Evolutionary conservation across 208 protist species (phyloP).

Genomic region (Acanthamoeba healyi): DNA sequence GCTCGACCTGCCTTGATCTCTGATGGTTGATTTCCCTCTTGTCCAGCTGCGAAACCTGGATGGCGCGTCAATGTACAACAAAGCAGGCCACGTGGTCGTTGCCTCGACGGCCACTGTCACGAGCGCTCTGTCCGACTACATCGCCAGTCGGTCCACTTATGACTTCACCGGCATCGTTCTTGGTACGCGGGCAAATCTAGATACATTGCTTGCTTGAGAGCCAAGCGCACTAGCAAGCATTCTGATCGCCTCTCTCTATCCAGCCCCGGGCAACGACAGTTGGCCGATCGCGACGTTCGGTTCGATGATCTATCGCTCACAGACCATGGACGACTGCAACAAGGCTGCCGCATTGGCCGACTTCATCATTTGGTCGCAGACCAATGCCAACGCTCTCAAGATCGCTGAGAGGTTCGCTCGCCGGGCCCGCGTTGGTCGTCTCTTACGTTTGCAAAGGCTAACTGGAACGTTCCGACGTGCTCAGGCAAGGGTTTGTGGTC

Average conservation of each 20-base stretch:
- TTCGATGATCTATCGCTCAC: neutral
- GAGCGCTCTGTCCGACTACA: neutral
- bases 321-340: neutral
- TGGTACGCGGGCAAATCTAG: neutral
- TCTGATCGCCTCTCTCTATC: too few relatives aligned
- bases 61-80: conserved; percentile 7
- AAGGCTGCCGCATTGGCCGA: neutral
- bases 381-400: neutral
- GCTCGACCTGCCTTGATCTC: neutral
- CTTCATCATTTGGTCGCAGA: neutral
- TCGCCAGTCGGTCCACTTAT: neutral
- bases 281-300: neutral
- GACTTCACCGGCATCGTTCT: neutral
- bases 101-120: neutral
- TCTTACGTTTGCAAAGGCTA: neutral
- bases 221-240: too few relatives aligned
- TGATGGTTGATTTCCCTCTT: neutral
- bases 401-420: neutral
- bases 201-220: neutral
- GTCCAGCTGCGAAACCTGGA: neutral
- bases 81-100: neutral
- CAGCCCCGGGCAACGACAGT: neutral
- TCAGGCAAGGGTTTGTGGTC: neutral
- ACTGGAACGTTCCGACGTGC: too few relatives aligned
- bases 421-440: too few relatives aligned